phyloP scores from a whole-genome alignment of 345 rosid species.

The Erodium maritimum region DNA sequence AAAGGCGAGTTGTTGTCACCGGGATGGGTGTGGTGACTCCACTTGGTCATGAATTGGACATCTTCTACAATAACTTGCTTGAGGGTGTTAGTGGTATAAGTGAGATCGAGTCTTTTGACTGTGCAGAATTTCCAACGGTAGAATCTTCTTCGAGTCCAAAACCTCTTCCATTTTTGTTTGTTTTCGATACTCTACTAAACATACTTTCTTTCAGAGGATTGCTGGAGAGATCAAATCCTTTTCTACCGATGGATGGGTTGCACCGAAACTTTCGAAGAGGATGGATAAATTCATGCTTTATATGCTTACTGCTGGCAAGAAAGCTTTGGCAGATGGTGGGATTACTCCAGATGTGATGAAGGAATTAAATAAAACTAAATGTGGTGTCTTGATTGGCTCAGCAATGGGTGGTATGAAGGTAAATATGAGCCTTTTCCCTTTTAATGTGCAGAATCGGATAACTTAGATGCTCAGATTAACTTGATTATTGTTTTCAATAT shows the following conservation, averaged over 20 bases:
- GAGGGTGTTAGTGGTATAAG: slow-evolving; percentile 45
- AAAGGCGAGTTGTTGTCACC: slow-evolving; percentile 43
- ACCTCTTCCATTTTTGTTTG: neutral
- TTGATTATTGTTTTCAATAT: neutral
- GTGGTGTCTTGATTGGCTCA: slow-evolving; percentile 50
- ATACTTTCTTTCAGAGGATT: slow-evolving; percentile 26
- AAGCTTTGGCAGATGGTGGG: slow-evolving; percentile 49
- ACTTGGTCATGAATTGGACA: slow-evolving; percentile 36
- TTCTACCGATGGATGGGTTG: slow-evolving; percentile 40
- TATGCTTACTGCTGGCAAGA: slow-evolving; percentile 47
- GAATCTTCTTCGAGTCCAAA: neutral
- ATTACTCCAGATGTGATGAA: slow-evolving; percentile 31
- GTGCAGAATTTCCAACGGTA: slow-evolving; percentile 41
- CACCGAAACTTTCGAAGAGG: slow-evolving; percentile 43
- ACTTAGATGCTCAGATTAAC: neutral
- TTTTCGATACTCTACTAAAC: neutral
- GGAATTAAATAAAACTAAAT: slow-evolving; percentile 30
- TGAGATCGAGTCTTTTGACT: slow-evolving; percentile 44
- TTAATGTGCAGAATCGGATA: neutral
- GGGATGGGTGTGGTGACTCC: slow-evolving; percentile 49
- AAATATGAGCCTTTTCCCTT: slow-evolving; percentile 1
- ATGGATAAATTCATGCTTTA: slow-evolving; percentile 51
- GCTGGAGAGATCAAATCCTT: slow-evolving; percentile 53
- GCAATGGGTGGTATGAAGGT: slow-evolving; percentile 52
- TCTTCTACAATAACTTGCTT: slow-evolving; percentile 37